These are phyloP conservation scores for Hypholoma fasciculare DNA, from an alignment of 768 basidiomycete species.

Conservation along the genomic window DNA sequence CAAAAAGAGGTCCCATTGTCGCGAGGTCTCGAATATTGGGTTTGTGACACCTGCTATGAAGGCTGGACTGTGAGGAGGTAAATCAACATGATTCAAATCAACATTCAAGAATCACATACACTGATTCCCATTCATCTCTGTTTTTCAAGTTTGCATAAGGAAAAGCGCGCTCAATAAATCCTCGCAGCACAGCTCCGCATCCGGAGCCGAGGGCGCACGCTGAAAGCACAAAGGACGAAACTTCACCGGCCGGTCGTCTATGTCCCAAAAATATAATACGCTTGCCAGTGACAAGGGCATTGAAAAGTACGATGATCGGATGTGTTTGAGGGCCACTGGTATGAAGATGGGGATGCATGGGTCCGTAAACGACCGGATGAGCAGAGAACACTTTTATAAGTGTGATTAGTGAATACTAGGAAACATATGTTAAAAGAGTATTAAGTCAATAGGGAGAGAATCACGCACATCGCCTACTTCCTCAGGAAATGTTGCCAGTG, in stretches of 20 bases:
- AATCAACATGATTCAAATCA: neutral
- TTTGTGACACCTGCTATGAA: slow-evolving; percentile 98
- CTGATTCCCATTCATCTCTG: slow-evolving; percentile 86
- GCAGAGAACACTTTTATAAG: slow-evolving; percentile 81
- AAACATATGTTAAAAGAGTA: slow-evolving; percentile 4
- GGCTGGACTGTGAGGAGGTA: slow-evolving; percentile 57
- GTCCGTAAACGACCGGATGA: slow-evolving; percentile 61
- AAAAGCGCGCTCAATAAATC: slow-evolving; percentile 90
- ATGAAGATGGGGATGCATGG: slow-evolving; percentile 89
- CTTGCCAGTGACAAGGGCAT: slow-evolving; percentile 92
- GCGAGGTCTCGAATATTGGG: slow-evolving; percentile 88
- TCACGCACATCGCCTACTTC: slow-evolving; percentile 91
- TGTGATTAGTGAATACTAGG: slow-evolving; percentile 88
- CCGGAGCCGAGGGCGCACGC: slow-evolving; percentile 94
- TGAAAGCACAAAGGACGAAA: slow-evolving; percentile 89
- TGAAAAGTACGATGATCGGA: slow-evolving; percentile 93
- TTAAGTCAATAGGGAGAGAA: slow-evolving; percentile 2
- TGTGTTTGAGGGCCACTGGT: slow-evolving; percentile 89
- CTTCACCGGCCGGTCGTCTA: slow-evolving; percentile 84
- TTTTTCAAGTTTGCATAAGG: slow-evolving; percentile 93
- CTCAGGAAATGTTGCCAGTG: slow-evolving; percentile 84
- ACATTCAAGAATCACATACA: slow-evolving; percentile 49
- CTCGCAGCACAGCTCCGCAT: slow-evolving; percentile 79
- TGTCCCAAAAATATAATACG: slow-evolving; percentile 96
- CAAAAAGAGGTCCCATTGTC: slow-evolving; percentile 91